Conservation (phyloP, 2,329 filamentous ascomycete species). For the Colletotrichum orbiculare region DNA sequence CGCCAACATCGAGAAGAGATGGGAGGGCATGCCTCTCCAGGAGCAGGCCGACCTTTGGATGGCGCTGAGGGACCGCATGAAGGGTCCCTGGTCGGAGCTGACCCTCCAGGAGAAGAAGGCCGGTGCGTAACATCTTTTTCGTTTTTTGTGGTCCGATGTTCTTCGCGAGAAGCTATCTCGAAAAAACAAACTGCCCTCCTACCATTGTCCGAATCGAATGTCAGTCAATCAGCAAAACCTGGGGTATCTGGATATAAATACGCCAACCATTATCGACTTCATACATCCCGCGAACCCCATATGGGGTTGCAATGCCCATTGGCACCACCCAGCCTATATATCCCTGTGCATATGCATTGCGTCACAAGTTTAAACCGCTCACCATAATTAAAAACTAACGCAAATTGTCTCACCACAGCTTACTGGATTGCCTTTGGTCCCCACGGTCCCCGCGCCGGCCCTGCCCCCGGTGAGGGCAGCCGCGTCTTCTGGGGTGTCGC, state of each 20-base stretch:
- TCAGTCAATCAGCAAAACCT: background rate
- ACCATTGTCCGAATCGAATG: constrained; percentile 4
- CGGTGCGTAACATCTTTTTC: constrained; percentile 71
- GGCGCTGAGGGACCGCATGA: constrained; percentile 97
- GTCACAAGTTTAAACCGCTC: constrained; percentile 18
- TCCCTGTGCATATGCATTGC: constrained; percentile 31
- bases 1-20: constrained; percentile 98
- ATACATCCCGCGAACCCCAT: background rate
- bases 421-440: constrained; percentile 99
- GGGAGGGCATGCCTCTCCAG: constrained; percentile 97
- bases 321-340: constrained; percentile 18
- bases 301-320: constrained; percentile 25
- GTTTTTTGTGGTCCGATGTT: constrained; percentile 22
- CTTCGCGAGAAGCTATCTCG: background rate
- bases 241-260: constrained; percentile 7
- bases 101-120: constrained; percentile 99
- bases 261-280: background rate
- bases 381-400: constrained; percentile 47
- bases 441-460: constrained; percentile 87
- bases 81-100: constrained; percentile 95
- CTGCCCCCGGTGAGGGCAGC: constrained; percentile 86
- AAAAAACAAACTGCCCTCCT: constrained; percentile 1
- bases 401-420: constrained; percentile 68
- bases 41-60: constrained; percentile 99
- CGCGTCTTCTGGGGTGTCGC: constrained; percentile 81